Evolutionary conservation across 192 early-diverging fungal species (phyloP), one percentile per base, ranked within the genome.

Genomic region (Neocallimastix lanati): DNA sequence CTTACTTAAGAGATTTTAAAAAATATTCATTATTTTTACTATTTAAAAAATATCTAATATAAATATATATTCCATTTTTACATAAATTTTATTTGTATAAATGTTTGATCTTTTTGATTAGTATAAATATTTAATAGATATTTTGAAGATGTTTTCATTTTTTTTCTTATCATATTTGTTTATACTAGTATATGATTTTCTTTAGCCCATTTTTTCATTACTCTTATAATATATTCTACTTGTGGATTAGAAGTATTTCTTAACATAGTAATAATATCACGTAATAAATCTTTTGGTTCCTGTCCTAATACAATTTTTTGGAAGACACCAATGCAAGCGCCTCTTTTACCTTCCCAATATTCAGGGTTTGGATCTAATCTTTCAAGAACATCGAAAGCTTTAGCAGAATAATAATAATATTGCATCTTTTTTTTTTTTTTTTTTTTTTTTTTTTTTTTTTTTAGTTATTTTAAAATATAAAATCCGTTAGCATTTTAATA

Each of bases 271-370:
- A 90, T 80, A 28, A 90, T 84, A 50, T 90, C 89, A 18, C 89
- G 80, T 33, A 90, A 80, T 37, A 78, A 78, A 28, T 90, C 89
- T 79, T 90, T 88, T 4, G 85, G 82, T 37, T 89, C 87, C 6
- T 86, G 81, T 15, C 87, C 87, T 21, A 82, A 37, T 12, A 86
- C 82, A 28, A 90, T 88, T 77, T 87, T 83, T 79, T 89, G 83
- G 76, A 90, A 85, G 2, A 88, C 83, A 28, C 89, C 89, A 28
- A 90, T 85, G 80, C 89, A 90, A 2, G 89, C 89, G 0, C 89
- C 89, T 28, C 89, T 85, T 78, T 90, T 90, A 29, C 89, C 89
- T 79, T 90, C 89, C 89, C 89, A 90, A 80, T 90, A 88, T 78
- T 90, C 89, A 18, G 88, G 86, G 76, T 82, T 88, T 29, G 89